Conservation (phyloP, 2,329 filamentous ascomycete genomes). For the Aspergillus glaucus region DNA sequence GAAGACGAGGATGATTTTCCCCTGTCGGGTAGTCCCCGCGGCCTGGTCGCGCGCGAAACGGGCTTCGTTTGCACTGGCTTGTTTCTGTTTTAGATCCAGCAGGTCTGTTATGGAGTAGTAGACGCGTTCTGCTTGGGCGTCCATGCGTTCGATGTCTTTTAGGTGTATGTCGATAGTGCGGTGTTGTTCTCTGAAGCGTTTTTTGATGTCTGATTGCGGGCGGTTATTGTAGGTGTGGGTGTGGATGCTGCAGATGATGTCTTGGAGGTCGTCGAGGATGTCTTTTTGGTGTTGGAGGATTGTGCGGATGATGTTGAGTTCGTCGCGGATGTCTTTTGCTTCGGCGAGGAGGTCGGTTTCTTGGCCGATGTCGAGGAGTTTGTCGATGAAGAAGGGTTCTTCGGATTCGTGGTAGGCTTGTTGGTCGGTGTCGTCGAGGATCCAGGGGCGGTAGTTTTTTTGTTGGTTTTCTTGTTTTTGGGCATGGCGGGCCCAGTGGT, state of each 20-base stretch:
- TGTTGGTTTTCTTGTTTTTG: background rate
- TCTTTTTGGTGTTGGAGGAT: conserved; percentile 35
- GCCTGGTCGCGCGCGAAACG: conserved; percentile 54
- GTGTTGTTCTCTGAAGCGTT: conserved; percentile 51
- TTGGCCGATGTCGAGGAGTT: conserved; percentile 48
- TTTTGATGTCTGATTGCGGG: conserved; percentile 45
- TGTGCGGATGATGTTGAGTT: conserved; percentile 55
- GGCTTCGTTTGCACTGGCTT: conserved; percentile 62
- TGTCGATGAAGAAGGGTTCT: conserved; percentile 42
- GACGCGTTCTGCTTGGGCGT: conserved; percentile 55
- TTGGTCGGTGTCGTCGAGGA: background rate
- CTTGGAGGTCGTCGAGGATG: conserved; percentile 29
- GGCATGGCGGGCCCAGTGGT: conserved; percentile 24
- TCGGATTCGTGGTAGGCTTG: conserved; percentile 26
- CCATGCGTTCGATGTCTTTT: conserved; percentile 59
- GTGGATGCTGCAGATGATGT: conserved; percentile 31
- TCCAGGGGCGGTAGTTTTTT: conserved; percentile 4
- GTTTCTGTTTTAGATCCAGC: conserved; percentile 63
- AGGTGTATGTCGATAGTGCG: conserved; percentile 53
- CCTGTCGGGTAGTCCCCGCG: conserved; percentile 53
- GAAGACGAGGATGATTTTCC: conserved; percentile 53
- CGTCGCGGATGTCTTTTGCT: conserved; percentile 62
- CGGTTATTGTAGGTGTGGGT: conserved; percentile 21
- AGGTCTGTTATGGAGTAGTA: conserved; percentile 57
- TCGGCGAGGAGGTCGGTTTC: conserved; percentile 58